Evolutionary conservation across 2,329 filamentous ascomycete genomes (phyloP).

Genomic region (Nakataea oryzae): DNA sequence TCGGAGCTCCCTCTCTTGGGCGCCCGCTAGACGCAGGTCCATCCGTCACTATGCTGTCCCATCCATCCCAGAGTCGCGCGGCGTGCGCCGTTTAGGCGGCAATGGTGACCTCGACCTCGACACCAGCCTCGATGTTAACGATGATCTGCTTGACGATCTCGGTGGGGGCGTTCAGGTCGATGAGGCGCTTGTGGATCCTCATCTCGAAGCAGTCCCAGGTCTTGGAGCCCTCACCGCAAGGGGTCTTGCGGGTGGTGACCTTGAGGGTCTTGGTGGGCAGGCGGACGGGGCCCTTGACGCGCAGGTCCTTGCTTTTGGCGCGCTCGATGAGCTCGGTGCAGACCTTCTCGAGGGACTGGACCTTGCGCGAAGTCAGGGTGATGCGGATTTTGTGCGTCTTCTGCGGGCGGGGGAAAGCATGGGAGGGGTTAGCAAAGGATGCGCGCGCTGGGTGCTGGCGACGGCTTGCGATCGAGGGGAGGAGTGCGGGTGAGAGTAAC

Average conservation of each 20-base stretch:
- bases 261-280: slow-evolving; percentile 95
- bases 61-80: background rate
- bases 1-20: background rate
- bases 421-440: background rate
- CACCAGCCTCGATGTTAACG: slow-evolving; percentile 54
- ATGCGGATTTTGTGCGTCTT: slow-evolving; percentile 46
- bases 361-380: slow-evolving; percentile 92
- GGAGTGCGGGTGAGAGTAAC: background rate
- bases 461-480: background rate
- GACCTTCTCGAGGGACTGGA: slow-evolving; percentile 93
- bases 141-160: slow-evolving; percentile 97
- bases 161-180: slow-evolving; percentile 93
- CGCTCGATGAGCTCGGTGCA: slow-evolving; percentile 97
- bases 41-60: background rate
- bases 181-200: slow-evolving; percentile 98
- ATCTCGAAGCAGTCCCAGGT: slow-evolving; percentile 99
- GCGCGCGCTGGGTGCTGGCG: background rate
- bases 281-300: slow-evolving; percentile 95
- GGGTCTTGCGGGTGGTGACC: slow-evolving; percentile 97
- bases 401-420: background rate
- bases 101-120: slow-evolving; percentile 5
- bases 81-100: background rate
- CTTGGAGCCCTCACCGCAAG: slow-evolving; percentile 99
- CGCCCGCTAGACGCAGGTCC: too few relatives aligned
- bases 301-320: slow-evolving; percentile 95